phyloP scores from a whole-genome alignment of 164 flowering plant species.

The Vitis rotundifolia region DNA sequence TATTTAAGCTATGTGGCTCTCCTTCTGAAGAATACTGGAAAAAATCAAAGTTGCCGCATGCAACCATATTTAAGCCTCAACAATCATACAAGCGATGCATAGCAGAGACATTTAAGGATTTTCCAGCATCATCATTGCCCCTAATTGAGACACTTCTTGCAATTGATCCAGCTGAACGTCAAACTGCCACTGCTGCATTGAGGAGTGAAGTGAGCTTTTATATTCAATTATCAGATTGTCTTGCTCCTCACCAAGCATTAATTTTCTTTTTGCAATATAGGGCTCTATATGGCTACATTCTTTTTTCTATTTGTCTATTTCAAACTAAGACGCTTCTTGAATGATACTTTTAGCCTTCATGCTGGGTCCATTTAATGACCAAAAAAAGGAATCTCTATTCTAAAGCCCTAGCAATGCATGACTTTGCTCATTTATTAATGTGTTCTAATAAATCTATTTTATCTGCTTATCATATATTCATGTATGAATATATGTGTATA shows the following conservation, averaged over 20 bases:
- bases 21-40: constrained; percentile 90
- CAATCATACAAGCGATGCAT: constrained; percentile 82
- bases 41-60: constrained; percentile 78
- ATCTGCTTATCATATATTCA: too few relatives aligned
- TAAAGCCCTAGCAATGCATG: too few relatives aligned
- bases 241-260: not conserved
- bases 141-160: constrained; percentile 81
- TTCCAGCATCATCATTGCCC: constrained; percentile 71
- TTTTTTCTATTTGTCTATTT: not conserved
- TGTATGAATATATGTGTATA: too few relatives aligned
- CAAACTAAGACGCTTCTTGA: not conserved
- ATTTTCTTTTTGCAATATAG: not conserved
- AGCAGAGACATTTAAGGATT: constrained; percentile 69
- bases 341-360: not conserved
- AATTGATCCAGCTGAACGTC: constrained; percentile 77
- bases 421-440: too few relatives aligned
- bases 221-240: not conserved
- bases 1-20: constrained; percentile 85
- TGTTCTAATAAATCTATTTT: too few relatives aligned
- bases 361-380: not conserved
- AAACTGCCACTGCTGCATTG: constrained; percentile 71
- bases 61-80: constrained; percentile 83
- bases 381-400: too few relatives aligned
- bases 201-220: constrained; percentile 57
- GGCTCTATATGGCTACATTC: not conserved